Percentiles rank a stretch among this genome's conserved stretches.
These are phyloP conservation scores for Talaromyces funiculosus DNA, from an alignment of 2,329 filamentous ascomycete genomes.

Conservation along the genomic window DNA sequence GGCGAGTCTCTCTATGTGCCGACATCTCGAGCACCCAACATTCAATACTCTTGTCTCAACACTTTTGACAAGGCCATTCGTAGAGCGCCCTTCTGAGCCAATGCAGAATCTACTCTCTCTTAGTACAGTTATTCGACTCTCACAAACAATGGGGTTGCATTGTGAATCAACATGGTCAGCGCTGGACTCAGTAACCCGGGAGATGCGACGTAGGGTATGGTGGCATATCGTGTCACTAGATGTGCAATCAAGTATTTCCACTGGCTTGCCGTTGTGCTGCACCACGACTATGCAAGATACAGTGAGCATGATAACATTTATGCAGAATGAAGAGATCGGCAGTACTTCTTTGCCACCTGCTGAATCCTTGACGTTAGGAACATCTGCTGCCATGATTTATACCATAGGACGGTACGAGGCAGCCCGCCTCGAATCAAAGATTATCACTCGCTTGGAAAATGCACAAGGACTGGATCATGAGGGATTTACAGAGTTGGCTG, in stretches of 20 bases:
- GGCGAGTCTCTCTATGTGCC: slow-evolving; percentile 14
- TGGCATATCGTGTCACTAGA: slow-evolving; percentile 21
- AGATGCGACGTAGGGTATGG: slow-evolving; percentile 18
- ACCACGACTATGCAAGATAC: not conserved
- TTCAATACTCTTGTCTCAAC: slow-evolving; percentile 18
- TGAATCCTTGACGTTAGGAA: not conserved
- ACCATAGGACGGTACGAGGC: slow-evolving; percentile 5
- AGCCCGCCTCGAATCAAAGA: not conserved
- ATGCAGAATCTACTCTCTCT: slow-evolving; percentile 11
- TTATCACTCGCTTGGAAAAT: not conserved
- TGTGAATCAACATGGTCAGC: slow-evolving; percentile 4
- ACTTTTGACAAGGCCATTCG: slow-evolving; percentile 14
- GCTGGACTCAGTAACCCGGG: not conserved
- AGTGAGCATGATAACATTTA: not conserved
- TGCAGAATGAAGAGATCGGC: not conserved
- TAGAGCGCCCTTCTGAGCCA: not conserved
- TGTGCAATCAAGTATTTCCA: slow-evolving; percentile 19
- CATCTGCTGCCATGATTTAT: slow-evolving; percentile 7
- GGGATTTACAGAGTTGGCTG: not conserved
- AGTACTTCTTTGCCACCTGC: not conserved
- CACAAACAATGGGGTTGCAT: slow-evolving; percentile 20
- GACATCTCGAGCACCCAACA: slow-evolving; percentile 17
- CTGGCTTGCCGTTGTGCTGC: slow-evolving; percentile 17
- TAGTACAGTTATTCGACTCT: slow-evolving; percentile 13
- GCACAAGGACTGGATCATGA: not conserved